Percentiles rank a stretch among this genome's conserved stretches.
Conservation (phyloP, 768 basidiomycete genomes). For the Calocera cornea region DNA sequence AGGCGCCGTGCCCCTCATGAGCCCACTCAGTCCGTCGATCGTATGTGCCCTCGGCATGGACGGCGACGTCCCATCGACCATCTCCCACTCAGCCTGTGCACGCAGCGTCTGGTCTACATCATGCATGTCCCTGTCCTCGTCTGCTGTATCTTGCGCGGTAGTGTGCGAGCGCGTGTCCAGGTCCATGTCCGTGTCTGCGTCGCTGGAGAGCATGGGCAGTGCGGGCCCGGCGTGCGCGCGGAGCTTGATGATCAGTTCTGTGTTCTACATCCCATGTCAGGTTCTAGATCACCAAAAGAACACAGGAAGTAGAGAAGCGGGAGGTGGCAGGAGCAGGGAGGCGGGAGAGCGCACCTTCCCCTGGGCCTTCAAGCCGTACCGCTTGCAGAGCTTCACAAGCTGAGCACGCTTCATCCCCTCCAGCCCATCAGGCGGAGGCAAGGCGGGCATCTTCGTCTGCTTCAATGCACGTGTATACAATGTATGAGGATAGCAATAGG, state of each 20-base stretch:
- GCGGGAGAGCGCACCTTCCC: slow-evolving; percentile 37
- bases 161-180: slow-evolving; percentile 9
- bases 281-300: no score
- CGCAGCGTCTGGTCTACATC: slow-evolving; percentile 28
- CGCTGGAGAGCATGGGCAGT: slow-evolving; percentile 14
- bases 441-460: no score
- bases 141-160: neutral
- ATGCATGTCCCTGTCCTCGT: slow-evolving; percentile 9
- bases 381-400: slow-evolving; percentile 73
- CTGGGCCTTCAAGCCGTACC: slow-evolving; percentile 61
- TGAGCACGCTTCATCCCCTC: slow-evolving; percentile 75
- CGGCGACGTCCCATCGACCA: slow-evolving; percentile 45
- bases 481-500: no score
- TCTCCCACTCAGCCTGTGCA: slow-evolving; percentile 54
- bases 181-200: slow-evolving; percentile 20
- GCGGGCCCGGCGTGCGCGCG: slow-evolving; percentile 41
- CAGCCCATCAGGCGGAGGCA: slow-evolving; percentile 20
- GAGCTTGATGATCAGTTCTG: slow-evolving; percentile 54
- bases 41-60: neutral
- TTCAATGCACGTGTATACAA: no score
- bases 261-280: slow-evolving; percentile 29
- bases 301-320: no score
- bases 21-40: neutral
- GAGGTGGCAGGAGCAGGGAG: no score
- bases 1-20: neutral